Conservation (phyloP, 176 grass and related monocot genomes). For the Avena insularis region DNA sequence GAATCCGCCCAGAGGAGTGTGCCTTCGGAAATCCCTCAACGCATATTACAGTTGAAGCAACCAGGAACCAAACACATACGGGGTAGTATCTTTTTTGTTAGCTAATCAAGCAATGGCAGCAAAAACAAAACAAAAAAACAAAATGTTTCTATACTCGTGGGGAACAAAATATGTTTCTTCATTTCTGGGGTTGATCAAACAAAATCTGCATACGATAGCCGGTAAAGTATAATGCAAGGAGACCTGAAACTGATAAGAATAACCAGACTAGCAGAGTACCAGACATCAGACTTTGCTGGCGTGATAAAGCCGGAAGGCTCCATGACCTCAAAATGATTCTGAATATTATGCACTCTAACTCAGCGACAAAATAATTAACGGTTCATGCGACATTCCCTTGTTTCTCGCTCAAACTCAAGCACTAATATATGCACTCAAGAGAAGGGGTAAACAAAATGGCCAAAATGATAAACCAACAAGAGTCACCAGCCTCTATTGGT, state of each 20-base stretch:
- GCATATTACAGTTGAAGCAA: background rate
- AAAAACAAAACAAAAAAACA: background rate
- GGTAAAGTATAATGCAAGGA: slow-evolving; percentile 11
- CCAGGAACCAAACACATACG: background rate
- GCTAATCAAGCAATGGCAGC: background rate
- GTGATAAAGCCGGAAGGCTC: background rate
- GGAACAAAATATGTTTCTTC: background rate
- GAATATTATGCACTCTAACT: slow-evolving; percentile 9
- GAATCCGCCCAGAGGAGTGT: background rate
- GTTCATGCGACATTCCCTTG: background rate
- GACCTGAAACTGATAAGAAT: background rate
- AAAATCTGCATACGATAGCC: background rate
- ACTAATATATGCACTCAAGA: background rate
- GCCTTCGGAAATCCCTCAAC: background rate
- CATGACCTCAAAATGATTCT: background rate
- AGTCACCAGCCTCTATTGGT: background rate
- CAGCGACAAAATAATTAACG: background rate
- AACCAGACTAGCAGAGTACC: background rate
- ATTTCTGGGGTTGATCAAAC: background rate
- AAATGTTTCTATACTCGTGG: background rate
- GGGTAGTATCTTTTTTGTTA: background rate
- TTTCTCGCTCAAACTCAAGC: background rate
- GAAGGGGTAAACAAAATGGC: background rate
- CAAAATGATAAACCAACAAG: slow-evolving; percentile 1
- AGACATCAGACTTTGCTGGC: background rate